These are phyloP conservation scores for Fusarium sp. DNA, from an alignment of 2,329 filamentous ascomycete genomes.

Conservation along the genomic window DNA sequence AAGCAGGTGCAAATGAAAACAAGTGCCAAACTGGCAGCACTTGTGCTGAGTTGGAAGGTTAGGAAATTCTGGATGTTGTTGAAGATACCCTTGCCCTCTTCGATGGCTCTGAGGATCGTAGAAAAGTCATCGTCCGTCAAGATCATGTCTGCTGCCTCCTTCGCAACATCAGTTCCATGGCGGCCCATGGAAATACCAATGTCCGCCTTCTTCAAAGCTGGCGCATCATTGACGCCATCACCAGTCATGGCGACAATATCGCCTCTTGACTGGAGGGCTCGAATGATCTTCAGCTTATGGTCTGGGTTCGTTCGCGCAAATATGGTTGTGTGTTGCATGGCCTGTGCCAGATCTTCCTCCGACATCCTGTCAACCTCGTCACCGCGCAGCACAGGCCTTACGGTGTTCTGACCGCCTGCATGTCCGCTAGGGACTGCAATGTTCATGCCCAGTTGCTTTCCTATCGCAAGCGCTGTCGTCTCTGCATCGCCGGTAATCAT, in stretches of 20 bases:
- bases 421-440: slow-evolving; percentile 67
- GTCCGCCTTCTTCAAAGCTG: slow-evolving; percentile 94
- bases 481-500: slow-evolving; percentile 99
- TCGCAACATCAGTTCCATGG: slow-evolving; percentile 95
- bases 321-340: slow-evolving; percentile 89
- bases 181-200: slow-evolving; percentile 98
- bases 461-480: slow-evolving; percentile 93
- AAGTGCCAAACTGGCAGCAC: slow-evolving; percentile 88
- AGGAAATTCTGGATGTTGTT: slow-evolving; percentile 99
- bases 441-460: slow-evolving; percentile 93
- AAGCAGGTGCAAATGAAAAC: slow-evolving; percentile 93
- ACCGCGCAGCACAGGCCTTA: slow-evolving; percentile 81
- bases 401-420: slow-evolving; percentile 63
- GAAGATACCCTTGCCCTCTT: slow-evolving; percentile 99
- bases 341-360: slow-evolving; percentile 82
- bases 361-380: slow-evolving; percentile 95
- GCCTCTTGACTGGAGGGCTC: slow-evolving; percentile 87
- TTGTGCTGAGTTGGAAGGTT: slow-evolving; percentile 97
- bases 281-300: slow-evolving; percentile 97
- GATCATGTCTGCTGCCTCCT: slow-evolving; percentile 95
- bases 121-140: slow-evolving; percentile 89
- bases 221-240: slow-evolving; percentile 97
- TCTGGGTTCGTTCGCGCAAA: slow-evolving; percentile 97
- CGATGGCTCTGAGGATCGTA: slow-evolving; percentile 92
- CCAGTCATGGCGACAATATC: slow-evolving; percentile 99